These are phyloP conservation scores for Clitoria ternatea DNA, from an alignment of 306 rosid species.

Conservation along the genomic window DNA sequence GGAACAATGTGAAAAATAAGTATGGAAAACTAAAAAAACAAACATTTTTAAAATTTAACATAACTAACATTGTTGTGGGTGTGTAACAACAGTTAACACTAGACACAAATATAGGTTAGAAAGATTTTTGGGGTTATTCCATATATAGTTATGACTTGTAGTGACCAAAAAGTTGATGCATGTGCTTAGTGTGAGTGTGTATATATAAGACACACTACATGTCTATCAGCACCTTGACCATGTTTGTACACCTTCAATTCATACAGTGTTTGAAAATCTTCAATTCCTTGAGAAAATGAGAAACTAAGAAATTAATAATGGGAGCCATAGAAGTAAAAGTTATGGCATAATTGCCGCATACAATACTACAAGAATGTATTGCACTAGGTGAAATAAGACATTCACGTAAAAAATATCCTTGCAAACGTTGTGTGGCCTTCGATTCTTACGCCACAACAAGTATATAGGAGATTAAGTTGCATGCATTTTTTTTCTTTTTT, in stretches of 20 bases:
- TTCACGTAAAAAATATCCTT: too few relatives aligned
- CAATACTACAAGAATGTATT: too few relatives aligned
- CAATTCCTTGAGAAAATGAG: background rate
- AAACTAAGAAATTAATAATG: background rate
- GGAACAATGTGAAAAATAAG: background rate
- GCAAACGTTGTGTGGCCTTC: too few relatives aligned
- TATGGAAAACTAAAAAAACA: background rate
- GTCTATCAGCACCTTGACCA: slow-evolving; percentile 1
- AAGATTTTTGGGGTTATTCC: background rate
- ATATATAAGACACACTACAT: background rate
- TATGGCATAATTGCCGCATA: too few relatives aligned
- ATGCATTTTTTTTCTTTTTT: too few relatives aligned
- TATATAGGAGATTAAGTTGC: too few relatives aligned
- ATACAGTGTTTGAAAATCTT: background rate
- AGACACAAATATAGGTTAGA: background rate
- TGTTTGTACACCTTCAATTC: background rate
- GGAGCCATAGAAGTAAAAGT: too few relatives aligned
- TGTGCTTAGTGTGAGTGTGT: background rate
- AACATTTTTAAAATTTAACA: background rate
- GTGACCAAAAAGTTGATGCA: slow-evolving; percentile 4
- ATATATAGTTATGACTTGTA: slow-evolving; percentile 12
- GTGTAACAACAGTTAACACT: background rate
- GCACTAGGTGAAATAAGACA: too few relatives aligned
- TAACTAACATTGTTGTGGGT: background rate
- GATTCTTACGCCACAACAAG: too few relatives aligned